A percentile compares a stretch with the other conserved stretches of the same genome.
Conservation (phyloP, 163 green algal genomes). For the Scenedesmus sp. region DNA sequence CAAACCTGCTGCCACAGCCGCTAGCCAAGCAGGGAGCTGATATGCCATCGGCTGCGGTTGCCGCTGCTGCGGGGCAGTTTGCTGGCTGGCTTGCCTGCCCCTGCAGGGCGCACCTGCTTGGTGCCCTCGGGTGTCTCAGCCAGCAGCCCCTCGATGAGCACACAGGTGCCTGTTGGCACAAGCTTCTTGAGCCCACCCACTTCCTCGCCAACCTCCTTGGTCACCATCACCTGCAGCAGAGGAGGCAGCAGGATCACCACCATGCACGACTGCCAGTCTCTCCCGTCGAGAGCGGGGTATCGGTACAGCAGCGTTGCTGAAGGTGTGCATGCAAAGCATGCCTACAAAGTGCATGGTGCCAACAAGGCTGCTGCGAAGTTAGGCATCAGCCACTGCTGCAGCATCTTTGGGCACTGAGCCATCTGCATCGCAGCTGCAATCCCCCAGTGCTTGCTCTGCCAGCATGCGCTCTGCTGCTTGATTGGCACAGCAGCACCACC, state of each 20-base stretch:
- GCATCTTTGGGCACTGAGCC: not conserved
- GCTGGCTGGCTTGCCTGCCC: not conserved
- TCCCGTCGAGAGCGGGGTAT: not conserved
- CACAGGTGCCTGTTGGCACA: slow-evolving; percentile 87
- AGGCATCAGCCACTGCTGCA: not conserved
- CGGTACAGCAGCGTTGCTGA: not conserved
- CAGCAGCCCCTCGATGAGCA: slow-evolving; percentile 94
- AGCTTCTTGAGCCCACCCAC: slow-evolving; percentile 82
- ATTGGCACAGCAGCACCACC: not conserved
- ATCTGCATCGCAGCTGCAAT: not conserved
- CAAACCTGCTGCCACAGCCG: not conserved
- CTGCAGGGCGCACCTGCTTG: slow-evolving; percentile 80
- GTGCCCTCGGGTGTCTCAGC: slow-evolving; percentile 89
- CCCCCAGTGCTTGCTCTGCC: not conserved
- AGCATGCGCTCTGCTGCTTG: slow-evolving; percentile 9
- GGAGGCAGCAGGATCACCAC: not conserved
- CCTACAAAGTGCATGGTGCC: not conserved
- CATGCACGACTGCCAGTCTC: not conserved
- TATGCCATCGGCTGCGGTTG: not conserved
- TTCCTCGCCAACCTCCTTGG: slow-evolving; percentile 85
- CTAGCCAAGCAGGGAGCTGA: too few relatives aligned
- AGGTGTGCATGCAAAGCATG: not conserved
- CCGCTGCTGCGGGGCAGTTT: not conserved
- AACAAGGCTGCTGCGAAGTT: not conserved
- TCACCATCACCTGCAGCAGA: slow-evolving; percentile 86